Base-by-base conservation (phyloP, 306 rosid species). In the Prinsepia uniflora region DNA sequence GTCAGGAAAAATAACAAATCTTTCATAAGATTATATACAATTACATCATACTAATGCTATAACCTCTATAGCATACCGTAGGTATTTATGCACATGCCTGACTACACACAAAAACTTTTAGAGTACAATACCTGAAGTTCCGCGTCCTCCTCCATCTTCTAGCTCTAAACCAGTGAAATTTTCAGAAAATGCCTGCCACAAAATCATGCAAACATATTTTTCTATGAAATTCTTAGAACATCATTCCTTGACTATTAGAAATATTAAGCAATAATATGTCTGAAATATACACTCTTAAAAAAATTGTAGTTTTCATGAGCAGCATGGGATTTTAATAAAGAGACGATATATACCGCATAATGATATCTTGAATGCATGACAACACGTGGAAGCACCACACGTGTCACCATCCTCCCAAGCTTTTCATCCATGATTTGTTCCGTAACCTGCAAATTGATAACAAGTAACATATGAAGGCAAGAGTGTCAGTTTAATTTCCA, bases 141-240 rank as follows among this genome's bases (percentile, higher is more conserved):
- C 97, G 0, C 99, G 96, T 48, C 99, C 99, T 73, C 99, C 99
- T 70, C 99, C 97, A 73, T 95, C 99, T 87, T 95, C 99, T 72
- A 95, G 88, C 84, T 95, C 99, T 79, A 95, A 86, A 73, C 99
- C 97, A 57, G 96, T 84, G 79, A 95, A 95, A 78, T 91, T 89
- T 74, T 79, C 83, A 3, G 99, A 91, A 81, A 87, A 95, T 2
- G 96, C 96, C 99, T 95, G 86, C 74, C 82, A 82, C 65, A 50
- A 70, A 63, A 68, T 67, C 41, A 72, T 45, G 66, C 65, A 57
- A 75, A 19, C 79, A 78, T 59, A 47, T 30, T 34, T 71, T 67
- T 67, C 57, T 43, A 17, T 15, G 18, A 15, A 49, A 49, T 49
- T 49, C 61, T 55, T 18, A 15, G 80, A 75, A 56, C 62, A 65